Percentiles rank a stretch among this genome's conserved stretches.
Conservation (phyloP, 2,329 filamentous ascomycete species). For the Monilinia laxa region DNA sequence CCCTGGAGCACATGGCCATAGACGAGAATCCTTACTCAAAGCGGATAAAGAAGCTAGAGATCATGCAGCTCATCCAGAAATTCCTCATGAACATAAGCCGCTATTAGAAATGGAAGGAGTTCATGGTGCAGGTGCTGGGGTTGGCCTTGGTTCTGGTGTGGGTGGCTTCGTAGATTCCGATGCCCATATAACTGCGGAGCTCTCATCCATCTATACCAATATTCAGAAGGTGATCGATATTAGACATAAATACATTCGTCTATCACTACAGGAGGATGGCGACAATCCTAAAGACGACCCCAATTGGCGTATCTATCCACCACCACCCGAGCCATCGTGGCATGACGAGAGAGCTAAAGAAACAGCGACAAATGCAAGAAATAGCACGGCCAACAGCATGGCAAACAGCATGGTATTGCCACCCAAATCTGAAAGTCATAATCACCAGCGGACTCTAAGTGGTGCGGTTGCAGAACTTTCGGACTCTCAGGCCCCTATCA, state of each 20-base stretch:
- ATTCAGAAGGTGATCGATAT: constrained; percentile 88
- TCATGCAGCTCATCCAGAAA: constrained; percentile 50
- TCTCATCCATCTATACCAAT: constrained; percentile 83
- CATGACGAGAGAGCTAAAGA: constrained; percentile 49
- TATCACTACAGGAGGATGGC: constrained; percentile 77
- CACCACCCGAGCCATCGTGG: constrained; percentile 91
- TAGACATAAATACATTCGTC: constrained; percentile 80
- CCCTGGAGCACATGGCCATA: constrained; percentile 25
- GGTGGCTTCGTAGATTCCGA: constrained; percentile 69
- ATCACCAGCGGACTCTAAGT: constrained; percentile 24
- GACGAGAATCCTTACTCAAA: constrained; percentile 33
- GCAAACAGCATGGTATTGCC: constrained; percentile 40
- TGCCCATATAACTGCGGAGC: constrained; percentile 77
- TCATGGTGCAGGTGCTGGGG: constrained; percentile 56
- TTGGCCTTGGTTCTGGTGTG: constrained; percentile 60
- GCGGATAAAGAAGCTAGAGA: constrained; percentile 40
- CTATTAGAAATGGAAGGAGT: constrained; percentile 53
- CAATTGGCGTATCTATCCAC: constrained; percentile 85
- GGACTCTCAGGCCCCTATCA: constrained; percentile 38
- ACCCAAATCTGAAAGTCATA: constrained; percentile 36
- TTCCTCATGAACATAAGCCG: constrained; percentile 57
- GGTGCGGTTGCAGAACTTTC: constrained; percentile 5
- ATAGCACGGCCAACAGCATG: constrained; percentile 51
- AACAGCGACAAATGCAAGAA: constrained; percentile 36
- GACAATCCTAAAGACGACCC: constrained; percentile 88